Evolutionary conservation across 108 stramenopile species (phyloP).

Genomic region (Pseudonitzschia delicatissima): DNA sequence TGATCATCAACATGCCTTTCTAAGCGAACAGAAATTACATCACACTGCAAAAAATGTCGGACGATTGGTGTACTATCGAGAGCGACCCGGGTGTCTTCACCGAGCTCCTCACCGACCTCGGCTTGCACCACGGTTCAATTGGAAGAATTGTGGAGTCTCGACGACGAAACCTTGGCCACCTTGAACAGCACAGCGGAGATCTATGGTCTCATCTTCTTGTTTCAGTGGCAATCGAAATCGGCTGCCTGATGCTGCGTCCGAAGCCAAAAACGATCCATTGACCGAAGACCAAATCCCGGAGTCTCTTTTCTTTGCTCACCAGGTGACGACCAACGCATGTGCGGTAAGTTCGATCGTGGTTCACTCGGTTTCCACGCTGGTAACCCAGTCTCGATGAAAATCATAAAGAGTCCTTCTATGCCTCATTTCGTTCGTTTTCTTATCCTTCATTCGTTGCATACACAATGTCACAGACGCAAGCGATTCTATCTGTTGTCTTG

Average conservation of each 20-base stretch:
- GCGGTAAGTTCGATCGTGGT: conserved; percentile 1
- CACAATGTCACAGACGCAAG: conserved; percentile 61
- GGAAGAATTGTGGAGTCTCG: conserved; percentile 78
- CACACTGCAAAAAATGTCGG: conserved; percentile 16
- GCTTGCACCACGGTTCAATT: conserved; percentile 76
- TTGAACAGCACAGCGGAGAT: conserved; percentile 41
- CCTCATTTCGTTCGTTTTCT: background rate
- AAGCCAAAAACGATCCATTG: conserved; percentile 5
- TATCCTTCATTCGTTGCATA: background rate
- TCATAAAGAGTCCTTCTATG: background rate
- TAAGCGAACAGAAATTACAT: too few relatives aligned
- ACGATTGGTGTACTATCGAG: conserved; percentile 68
- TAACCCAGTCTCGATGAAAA: background rate
- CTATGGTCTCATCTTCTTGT: conserved; percentile 90
- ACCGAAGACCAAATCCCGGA: conserved; percentile 55
- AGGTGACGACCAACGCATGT: conserved; percentile 86
- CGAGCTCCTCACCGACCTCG: conserved; percentile 83
- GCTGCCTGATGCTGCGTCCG: background rate
- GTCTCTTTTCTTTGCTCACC: conserved; percentile 85
- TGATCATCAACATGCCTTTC: too few relatives aligned
- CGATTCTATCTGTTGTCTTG: conserved; percentile 77
- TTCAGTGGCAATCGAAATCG: conserved; percentile 78
- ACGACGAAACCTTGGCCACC: conserved; percentile 53
- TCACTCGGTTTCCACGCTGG: background rate
- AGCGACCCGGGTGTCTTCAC: conserved; percentile 92